Percentiles rank a stretch among this genome's conserved stretches.
These are phyloP conservation scores for Russula virescens DNA, from an alignment of 768 basidiomycete species.

Conservation along the genomic window DNA sequence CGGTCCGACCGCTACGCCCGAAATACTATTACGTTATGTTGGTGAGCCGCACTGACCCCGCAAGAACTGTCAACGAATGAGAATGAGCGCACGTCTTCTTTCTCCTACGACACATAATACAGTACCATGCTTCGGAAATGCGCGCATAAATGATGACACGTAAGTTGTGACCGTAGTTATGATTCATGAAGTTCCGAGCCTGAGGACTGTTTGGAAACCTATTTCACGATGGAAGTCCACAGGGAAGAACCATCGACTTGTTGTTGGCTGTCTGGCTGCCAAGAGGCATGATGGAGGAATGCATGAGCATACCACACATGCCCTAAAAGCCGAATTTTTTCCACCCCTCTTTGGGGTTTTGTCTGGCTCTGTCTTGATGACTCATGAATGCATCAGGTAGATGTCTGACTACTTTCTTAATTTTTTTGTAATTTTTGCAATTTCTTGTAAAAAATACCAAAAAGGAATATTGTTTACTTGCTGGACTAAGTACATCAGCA, in stretches of 20 bases:
- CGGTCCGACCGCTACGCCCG: conserved; percentile 9
- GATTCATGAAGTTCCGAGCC: not conserved
- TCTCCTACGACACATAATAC: not conserved
- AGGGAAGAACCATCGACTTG: not conserved
- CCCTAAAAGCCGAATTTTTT: too few relatives aligned
- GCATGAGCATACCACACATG: too few relatives aligned
- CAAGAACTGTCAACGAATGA: not conserved
- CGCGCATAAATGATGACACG: not conserved
- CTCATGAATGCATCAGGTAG: too few relatives aligned
- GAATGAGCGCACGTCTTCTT: not conserved
- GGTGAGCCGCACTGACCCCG: conserved; percentile 3
- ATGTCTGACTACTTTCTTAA: too few relatives aligned
- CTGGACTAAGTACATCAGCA: too few relatives aligned
- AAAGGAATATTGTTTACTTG: too few relatives aligned
- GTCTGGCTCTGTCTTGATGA: too few relatives aligned
- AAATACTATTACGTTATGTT: not conserved
- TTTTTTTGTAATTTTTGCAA: too few relatives aligned
- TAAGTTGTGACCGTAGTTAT: not conserved
- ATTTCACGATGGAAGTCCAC: not conserved
- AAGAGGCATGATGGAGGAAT: not conserved
- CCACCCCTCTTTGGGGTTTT: too few relatives aligned
- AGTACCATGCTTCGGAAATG: not conserved
- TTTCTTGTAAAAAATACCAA: too few relatives aligned
- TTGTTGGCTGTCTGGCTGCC: too few relatives aligned
- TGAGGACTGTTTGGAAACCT: not conserved